These are phyloP conservation scores for Cocos nucifera DNA, from an alignment of 176 grass and related monocot species.

Conservation along the genomic window DNA sequence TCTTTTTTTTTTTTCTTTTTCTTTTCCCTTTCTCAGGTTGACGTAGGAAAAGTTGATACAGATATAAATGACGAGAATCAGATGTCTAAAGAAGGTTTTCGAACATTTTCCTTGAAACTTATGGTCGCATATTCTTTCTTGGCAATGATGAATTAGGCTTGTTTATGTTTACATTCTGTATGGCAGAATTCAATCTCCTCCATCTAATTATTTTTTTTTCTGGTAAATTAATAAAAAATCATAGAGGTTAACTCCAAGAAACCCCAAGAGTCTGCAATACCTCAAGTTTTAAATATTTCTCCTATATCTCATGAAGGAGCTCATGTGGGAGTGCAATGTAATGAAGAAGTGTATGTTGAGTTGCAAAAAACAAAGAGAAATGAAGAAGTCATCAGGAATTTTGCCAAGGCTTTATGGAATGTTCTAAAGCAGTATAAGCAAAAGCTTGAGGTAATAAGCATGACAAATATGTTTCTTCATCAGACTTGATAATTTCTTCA, in stretches of 20 bases:
- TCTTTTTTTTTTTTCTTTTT: too few relatives aligned
- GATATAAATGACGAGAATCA: too few relatives aligned
- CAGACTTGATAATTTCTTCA: neutral
- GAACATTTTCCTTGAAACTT: too few relatives aligned
- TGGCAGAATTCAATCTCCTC: too few relatives aligned
- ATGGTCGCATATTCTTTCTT: too few relatives aligned
- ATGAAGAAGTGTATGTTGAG: constrained; percentile 13
- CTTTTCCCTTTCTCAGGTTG: too few relatives aligned
- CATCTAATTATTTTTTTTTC: neutral
- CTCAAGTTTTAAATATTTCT: constrained; percentile 10
- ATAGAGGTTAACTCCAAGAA: neutral
- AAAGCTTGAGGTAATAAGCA: constrained; percentile 42
- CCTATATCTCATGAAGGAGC: neutral
- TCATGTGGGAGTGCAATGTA: neutral
- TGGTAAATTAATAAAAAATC: constrained; percentile 1
- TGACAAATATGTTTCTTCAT: neutral
- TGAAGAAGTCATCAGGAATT: constrained; percentile 46
- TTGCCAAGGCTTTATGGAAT: constrained; percentile 45
- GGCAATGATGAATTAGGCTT: too few relatives aligned
- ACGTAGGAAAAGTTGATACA: too few relatives aligned
- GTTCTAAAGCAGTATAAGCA: constrained; percentile 47
- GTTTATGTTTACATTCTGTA: too few relatives aligned
- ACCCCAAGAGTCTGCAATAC: constrained; percentile 3
- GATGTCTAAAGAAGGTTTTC: too few relatives aligned
- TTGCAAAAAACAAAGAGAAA: constrained; percentile 38